These are phyloP conservation scores for Trichoderma orchidacearum DNA, from an alignment of 495 filamentous ascomycete species.

Conservation along the genomic window DNA sequence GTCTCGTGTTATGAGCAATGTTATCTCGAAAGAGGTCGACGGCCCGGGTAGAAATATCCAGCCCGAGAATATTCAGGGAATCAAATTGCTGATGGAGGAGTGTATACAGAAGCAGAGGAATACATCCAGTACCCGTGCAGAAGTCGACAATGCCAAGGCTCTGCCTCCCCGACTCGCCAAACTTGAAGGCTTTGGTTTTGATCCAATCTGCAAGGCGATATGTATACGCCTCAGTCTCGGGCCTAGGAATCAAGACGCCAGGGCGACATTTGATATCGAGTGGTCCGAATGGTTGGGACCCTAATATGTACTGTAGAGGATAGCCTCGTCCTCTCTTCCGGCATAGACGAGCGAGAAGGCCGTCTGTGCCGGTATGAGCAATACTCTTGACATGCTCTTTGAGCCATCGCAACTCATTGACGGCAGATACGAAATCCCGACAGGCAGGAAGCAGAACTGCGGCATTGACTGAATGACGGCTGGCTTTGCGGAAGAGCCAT, in stretches of 20 bases:
- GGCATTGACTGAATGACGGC: constrained; percentile 41
- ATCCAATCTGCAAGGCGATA: constrained; percentile 39
- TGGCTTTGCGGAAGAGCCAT: constrained; percentile 42
- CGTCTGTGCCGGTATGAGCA: not conserved
- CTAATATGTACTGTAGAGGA: constrained; percentile 84
- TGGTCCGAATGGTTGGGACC: constrained; percentile 75
- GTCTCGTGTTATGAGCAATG: constrained; percentile 33
- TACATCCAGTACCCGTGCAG: constrained; percentile 86
- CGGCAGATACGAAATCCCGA: constrained; percentile 50
- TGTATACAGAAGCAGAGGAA: constrained; percentile 57
- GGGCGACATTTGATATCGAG: constrained; percentile 62
- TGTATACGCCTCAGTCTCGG: constrained; percentile 62
- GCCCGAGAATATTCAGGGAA: constrained; percentile 20
- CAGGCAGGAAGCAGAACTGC: constrained; percentile 56
- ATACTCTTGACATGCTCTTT: constrained; percentile 37
- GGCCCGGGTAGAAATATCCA: constrained; percentile 50
- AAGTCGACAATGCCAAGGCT: constrained; percentile 60
- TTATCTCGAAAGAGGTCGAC: constrained; percentile 50
- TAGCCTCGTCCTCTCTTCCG: constrained; percentile 43
- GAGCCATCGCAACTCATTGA: constrained; percentile 81
- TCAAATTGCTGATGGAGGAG: constrained; percentile 26
- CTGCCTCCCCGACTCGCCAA: not conserved
- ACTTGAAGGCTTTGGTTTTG: not conserved
- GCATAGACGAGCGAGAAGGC: constrained; percentile 31
- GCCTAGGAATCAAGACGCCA: constrained; percentile 77